phyloP scores from a whole-genome alignment of 805 yeast genomes.

The Wickerhamiella slavikovae region DNA sequence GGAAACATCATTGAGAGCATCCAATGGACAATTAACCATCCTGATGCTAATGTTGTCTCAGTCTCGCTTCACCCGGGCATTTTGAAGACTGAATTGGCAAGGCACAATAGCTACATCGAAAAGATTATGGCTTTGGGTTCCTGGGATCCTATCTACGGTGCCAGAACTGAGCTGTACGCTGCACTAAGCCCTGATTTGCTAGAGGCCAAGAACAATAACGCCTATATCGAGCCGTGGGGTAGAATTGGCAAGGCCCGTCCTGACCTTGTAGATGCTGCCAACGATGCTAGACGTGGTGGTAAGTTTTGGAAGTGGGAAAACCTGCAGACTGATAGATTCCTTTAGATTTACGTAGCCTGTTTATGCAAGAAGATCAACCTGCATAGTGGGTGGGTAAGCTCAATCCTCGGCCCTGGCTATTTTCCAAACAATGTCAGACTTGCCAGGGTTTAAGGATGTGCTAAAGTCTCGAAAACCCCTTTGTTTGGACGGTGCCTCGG shows the following conservation, averaged over 20 bases:
- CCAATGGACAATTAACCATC: slow-evolving; percentile 19
- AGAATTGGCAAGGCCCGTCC: slow-evolving; percentile 18
- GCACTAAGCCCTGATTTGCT: slow-evolving; percentile 22
- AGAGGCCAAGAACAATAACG: slow-evolving; percentile 15
- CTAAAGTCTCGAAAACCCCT: slow-evolving; percentile 1
- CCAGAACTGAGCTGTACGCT: slow-evolving; percentile 25
- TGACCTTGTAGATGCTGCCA: slow-evolving; percentile 19
- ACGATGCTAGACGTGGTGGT: slow-evolving; percentile 16
- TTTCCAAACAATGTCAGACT: no score
- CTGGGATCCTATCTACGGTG: slow-evolving; percentile 20
- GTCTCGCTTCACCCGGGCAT: slow-evolving; percentile 25
- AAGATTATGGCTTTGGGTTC: neutral
- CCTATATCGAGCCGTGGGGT: slow-evolving; percentile 25
- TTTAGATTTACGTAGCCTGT: no score
- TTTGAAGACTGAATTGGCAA: slow-evolving; percentile 19
- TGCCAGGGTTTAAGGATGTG: no score
- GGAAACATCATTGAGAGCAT: slow-evolving; percentile 20
- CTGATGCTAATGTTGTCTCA: slow-evolving; percentile 17
- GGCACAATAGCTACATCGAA: slow-evolving; percentile 8
- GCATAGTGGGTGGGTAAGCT: no score
- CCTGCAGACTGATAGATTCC: neutral
- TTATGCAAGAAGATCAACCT: no score
- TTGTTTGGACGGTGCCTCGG: slow-evolving; percentile 42
- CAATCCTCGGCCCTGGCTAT: no score
- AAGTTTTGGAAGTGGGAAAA: slow-evolving; percentile 19